Conservation (phyloP, 1,139 yeast genomes). For the Saccharomyces hybrid region DNA sequence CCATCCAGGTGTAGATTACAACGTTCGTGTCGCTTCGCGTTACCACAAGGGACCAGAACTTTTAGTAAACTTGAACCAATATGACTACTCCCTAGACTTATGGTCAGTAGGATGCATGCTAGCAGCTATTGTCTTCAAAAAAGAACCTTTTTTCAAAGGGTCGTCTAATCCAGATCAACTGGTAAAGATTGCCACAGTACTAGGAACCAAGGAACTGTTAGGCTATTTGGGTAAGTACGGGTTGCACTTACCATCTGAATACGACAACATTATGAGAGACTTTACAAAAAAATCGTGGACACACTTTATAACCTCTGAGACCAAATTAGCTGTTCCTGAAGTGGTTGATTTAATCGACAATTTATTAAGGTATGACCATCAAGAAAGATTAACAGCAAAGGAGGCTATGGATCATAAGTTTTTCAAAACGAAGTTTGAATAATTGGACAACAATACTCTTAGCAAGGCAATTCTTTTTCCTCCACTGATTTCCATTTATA, state of each 20-base stretch:
- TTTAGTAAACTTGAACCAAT: conserved; percentile 63
- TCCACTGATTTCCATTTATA: background rate
- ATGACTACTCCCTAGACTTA: conserved; percentile 69
- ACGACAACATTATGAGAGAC: conserved; percentile 59
- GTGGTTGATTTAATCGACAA: conserved; percentile 59
- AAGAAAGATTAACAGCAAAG: conserved; percentile 64
- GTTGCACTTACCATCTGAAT: conserved; percentile 53
- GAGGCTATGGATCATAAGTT: conserved; percentile 65
- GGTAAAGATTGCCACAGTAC: conserved; percentile 68
- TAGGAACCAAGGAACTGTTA: conserved; percentile 64
- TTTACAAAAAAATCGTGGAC: conserved; percentile 64
- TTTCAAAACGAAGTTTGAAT: conserved; percentile 26
- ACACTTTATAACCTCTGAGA: conserved; percentile 47
- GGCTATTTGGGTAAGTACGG: conserved; percentile 56
- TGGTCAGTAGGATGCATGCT: conserved; percentile 82
- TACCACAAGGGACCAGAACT: conserved; percentile 79
- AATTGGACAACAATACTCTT: background rate
- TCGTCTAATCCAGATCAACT: conserved; percentile 72
- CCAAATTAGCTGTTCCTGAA: conserved; percentile 52
- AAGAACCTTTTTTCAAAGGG: conserved; percentile 75
- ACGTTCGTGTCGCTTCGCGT: conserved; percentile 74
- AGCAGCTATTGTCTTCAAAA: conserved; percentile 68
- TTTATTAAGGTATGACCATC: conserved; percentile 63
- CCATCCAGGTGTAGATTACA: conserved; percentile 70
- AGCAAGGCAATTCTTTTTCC: background rate